Percentiles rank a stretch among this genome's conserved stretches.
Evolutionary conservation across 2,329 filamentous ascomycete species (phyloP).

Genomic region (Cladosporium sp.): DNA sequence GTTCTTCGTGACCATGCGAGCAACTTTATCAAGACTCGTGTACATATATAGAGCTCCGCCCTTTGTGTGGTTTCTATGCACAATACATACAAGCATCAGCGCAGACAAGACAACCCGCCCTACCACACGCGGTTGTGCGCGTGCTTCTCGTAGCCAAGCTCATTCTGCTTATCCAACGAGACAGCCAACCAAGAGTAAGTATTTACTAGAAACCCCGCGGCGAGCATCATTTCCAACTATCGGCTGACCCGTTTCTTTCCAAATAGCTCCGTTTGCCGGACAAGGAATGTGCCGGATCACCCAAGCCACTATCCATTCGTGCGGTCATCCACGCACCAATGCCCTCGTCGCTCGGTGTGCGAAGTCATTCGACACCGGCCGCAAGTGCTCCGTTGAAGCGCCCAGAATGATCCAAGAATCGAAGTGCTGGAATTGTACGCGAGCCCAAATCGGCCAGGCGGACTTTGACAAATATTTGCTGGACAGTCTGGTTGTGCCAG

Average conservation of each 20-base stretch:
- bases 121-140: too few species aligned
- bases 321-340: constrained; percentile 2
- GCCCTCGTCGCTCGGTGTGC: background rate
- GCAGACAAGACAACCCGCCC: too few species aligned
- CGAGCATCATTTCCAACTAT: background rate
- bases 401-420: background rate
- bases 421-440: background rate
- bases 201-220: background rate
- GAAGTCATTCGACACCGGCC: background rate
- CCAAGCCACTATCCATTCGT: background rate
- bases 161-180: background rate
- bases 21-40: too few species aligned
- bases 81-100: too few species aligned
- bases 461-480: background rate
- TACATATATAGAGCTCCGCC: too few species aligned
- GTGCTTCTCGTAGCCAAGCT: too few species aligned
- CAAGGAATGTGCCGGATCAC: background rate
- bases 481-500: background rate
- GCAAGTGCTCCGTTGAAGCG: background rate
- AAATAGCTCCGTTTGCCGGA: too few species aligned
- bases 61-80: too few species aligned
- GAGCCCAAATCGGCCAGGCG: background rate
- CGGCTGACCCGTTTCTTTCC: background rate
- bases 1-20: too few species aligned
- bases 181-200: background rate